phyloP scores from a whole-genome alignment of 1,284 basidiomycete species.

The Sphaerobolus stellatus region DNA sequence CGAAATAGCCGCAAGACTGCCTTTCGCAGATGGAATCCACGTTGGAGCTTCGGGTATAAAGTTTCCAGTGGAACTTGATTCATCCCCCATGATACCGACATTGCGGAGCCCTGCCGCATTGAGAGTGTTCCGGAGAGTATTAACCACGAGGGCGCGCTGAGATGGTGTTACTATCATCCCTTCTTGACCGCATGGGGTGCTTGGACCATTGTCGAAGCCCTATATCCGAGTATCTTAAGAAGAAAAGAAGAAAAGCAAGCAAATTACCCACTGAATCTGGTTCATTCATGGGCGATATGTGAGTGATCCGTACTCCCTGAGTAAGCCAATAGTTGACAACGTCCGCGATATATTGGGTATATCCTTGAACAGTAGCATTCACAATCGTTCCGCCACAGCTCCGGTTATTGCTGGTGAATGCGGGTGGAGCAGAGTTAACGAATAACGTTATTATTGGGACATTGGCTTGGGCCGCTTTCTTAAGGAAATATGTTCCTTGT shows the following conservation, averaged over 20 bases:
- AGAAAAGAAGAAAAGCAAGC: constrained; percentile 8
- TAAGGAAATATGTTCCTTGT: constrained; percentile 40
- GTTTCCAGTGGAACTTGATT: constrained; percentile 22
- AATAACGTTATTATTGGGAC: constrained; percentile 28
- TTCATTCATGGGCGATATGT: constrained; percentile 32
- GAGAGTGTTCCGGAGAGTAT: constrained; percentile 22
- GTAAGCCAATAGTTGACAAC: constrained; percentile 25
- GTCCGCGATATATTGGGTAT: constrained; percentile 28
- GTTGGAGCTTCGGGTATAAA: constrained; percentile 24
- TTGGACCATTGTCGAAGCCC: constrained; percentile 15
- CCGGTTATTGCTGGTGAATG: constrained; percentile 26
- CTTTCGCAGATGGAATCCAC: constrained; percentile 24
- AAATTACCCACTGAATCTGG: constrained; percentile 16
- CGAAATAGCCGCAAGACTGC: constrained; percentile 22
- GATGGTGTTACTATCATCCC: constrained; percentile 30
- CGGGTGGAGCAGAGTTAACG: constrained; percentile 29
- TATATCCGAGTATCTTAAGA: constrained; percentile 2
- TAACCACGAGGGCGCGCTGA: constrained; percentile 28
- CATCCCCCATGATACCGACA: constrained; percentile 27
- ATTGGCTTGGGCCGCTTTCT: constrained; percentile 23
- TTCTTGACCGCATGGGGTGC: constrained; percentile 28
- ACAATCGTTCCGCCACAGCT: constrained; percentile 27
- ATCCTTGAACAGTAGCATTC: constrained; percentile 23
- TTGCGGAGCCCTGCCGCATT: constrained; percentile 16
- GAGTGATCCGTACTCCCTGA: constrained; percentile 25